Base-by-base conservation (phyloP, 805 yeast genomes). In the Myxozyma neotropica region DNA sequence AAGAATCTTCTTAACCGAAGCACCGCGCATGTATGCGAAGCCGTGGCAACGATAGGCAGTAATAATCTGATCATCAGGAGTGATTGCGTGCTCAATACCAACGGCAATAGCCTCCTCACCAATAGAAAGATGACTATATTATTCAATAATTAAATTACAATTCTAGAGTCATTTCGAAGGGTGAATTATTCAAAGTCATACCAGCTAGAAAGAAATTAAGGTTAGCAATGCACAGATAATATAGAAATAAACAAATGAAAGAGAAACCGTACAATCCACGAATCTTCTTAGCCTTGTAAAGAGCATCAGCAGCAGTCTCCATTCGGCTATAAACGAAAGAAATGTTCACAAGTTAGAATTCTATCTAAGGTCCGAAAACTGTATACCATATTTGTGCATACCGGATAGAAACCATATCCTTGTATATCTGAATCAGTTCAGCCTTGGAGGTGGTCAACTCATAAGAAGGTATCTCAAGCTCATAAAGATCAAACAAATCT, bases 81-180 rank as follows among this genome's bases (percentile, higher is more conserved):
- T 85, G 73, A 91, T 87, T 69, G 99, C 98, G 72, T 87, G 84
- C 81, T 94, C 99, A 69, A 94, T 91, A 76, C 99, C 99, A 64
- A 93, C 97, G 65, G 99, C 97, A 77, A 94, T 84, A 66, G 99
- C 99, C 80, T 94, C 99, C 80, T 94, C 99, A 72, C 99, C 99
- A 65, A 89, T 91, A 13, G 97, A 89, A 80, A 94, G 84, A 78
- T 94, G 99, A 80, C 99, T 56, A 36, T 7, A 13, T 12, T 40
- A 1, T n/a, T n/a, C n/a, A 17, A 4, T 21, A 7, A 23, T 36
- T 33, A 24, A 23, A n/a, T 26, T 29, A 53, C 15, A 7, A 24
- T 26, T 10, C 17, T 39, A 7, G 35, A 6, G 26, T 33, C 51
- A 29, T 29, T 7, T 29, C 10, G 10, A 29, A 6, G 33, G 5